Base-by-base conservation (phyloP, 1,284 basidiomycete species). In the Tilletia horrida region DNA sequence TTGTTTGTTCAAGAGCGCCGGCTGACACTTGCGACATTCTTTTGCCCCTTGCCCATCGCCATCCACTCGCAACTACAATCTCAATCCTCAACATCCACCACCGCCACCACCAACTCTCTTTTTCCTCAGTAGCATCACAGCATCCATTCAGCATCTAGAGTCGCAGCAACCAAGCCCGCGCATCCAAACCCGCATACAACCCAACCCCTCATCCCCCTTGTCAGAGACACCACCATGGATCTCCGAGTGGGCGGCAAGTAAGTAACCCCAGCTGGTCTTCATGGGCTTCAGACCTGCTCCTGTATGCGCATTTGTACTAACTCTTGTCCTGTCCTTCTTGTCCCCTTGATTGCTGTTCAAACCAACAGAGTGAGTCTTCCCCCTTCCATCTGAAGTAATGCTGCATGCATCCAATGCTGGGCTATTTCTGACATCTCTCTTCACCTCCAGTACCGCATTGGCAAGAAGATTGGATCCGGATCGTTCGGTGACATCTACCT, bases 401-500 rank as follows among this genome's bases (percentile, higher is more conserved):
- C n/a, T n/a, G 21, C 23, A 3, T 52, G 50, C 18, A 23, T 21
- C 21, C 50, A 21, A 25, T 48, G 16, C 45, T 48, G 13, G 23
- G n/a, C 18, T 27, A 7, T 14, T 57, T 7, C 27, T 44, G 48
- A 43, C 21, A 29, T 35, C 55, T 21, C 50, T 45, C 35, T 29
- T 16, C 35, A 18, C 14, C 14, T 3, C 31, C 75, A 76, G 75
- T 81, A 80, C 87, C 89, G 95, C 80, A 90, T 99, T 76, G 96
- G 95, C 73, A 97, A 97, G 88, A 98, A 98, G 90, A 97, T 99
- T 80, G 96, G 96, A 76, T 96, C 92, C 59, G 96, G 95, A 71
- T 97, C 95, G 66, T 97, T 97, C 81, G 93, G 95, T 94, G 95
- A 98, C 82, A 98, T 99, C 83, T 98, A 97, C 84, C 91, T 98